Evolutionary conservation across 2,329 filamentous ascomycete species (phyloP).

Genomic region (Aspergillus intermedius): DNA sequence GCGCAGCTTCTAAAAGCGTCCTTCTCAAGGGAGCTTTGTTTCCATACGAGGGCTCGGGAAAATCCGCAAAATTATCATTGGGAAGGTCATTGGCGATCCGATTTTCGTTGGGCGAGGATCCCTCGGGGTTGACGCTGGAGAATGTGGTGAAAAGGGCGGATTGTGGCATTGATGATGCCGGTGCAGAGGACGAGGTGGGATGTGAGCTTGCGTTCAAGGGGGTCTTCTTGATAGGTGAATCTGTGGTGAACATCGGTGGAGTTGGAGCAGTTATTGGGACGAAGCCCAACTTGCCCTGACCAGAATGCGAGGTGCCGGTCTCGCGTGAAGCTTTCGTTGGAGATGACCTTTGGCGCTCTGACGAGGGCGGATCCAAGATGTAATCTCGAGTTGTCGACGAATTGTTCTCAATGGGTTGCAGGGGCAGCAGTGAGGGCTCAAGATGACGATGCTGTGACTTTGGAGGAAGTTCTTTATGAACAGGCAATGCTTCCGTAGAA

Average conservation of each 20-base stretch:
- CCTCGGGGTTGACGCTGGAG: constrained; percentile 38
- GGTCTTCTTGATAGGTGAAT: constrained; percentile 43
- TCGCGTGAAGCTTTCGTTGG: constrained; percentile 59
- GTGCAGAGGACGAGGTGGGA: background rate
- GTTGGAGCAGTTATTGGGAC: constrained; percentile 53
- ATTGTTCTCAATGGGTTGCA: constrained; percentile 36
- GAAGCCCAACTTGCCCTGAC: constrained; percentile 54
- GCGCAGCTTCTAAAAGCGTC: constrained; percentile 63
- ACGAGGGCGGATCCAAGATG: constrained; percentile 57
- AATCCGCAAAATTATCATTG: constrained; percentile 42
- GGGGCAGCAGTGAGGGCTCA: constrained; percentile 48
- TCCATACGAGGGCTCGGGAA: constrained; percentile 41
- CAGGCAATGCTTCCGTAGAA: constrained; percentile 48
- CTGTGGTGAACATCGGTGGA: constrained; percentile 39
- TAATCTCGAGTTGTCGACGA: constrained; percentile 54
- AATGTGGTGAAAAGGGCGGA: constrained; percentile 48
- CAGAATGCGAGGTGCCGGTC: constrained; percentile 49
- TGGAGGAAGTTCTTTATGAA: constrained; percentile 25
- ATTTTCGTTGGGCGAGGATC: constrained; percentile 42
- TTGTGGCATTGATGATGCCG: constrained; percentile 30
- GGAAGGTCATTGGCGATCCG: constrained; percentile 33
- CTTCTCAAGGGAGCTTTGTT: constrained; percentile 49
- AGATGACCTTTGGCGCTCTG: constrained; percentile 51
- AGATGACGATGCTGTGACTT: constrained; percentile 36
- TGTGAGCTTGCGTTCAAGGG: constrained; percentile 26